Base-by-base conservation (phyloP, 495 filamentous ascomycete species). In the Penicillium dipodomyicola region DNA sequence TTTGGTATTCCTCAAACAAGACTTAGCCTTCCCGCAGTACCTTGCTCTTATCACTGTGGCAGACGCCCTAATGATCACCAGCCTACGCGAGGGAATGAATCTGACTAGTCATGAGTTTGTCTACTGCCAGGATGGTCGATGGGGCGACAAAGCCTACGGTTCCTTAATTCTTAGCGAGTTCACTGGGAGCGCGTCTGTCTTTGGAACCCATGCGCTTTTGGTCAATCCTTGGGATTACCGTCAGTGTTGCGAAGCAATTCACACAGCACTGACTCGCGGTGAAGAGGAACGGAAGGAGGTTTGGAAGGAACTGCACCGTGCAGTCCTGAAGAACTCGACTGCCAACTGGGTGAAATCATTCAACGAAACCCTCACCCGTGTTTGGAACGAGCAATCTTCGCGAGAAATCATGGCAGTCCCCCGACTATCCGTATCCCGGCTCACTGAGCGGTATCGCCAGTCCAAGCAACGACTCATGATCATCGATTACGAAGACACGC, bases 151-250 rank as follows among this genome's bases (percentile, higher is more conserved):
- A 71, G 91, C 88, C 65, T 85, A 92, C 67, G 90, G 90, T 8
- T 90, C 91, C 3, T 77, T 97, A 48, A 96, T 97, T 61, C 76
- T 97, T 14, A 92, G 88, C 57, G 92, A 97, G 69, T 97, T 97
- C 68, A 95, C 92, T 12, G 92, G 92, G 37, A 94, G 89, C 63
- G 86, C 92, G 9, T 88, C 88, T 2, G 80, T 97, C 27, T 95
- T 96, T 63, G 85, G 83, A 11, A 82, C 84, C 23, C 81, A 87
- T 51, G 74, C 74, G 12, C 80, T 97, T 17, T 79, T 89, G 8
- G 88, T 96, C 54, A 97, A 97, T 65, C 92, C 92, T 9, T 97
- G 92, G 92, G 89, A 96, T 64, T 93, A 96, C 70, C 81, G 85
- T 3, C 84, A 88, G 63, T 93, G 89, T 60, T 88, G 90, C 39